Evolutionary conservation across 1,284 basidiomycete genomes (phyloP), one percentile per base, ranked within the genome.

Genomic region (Ceratobasidium sp.): DNA sequence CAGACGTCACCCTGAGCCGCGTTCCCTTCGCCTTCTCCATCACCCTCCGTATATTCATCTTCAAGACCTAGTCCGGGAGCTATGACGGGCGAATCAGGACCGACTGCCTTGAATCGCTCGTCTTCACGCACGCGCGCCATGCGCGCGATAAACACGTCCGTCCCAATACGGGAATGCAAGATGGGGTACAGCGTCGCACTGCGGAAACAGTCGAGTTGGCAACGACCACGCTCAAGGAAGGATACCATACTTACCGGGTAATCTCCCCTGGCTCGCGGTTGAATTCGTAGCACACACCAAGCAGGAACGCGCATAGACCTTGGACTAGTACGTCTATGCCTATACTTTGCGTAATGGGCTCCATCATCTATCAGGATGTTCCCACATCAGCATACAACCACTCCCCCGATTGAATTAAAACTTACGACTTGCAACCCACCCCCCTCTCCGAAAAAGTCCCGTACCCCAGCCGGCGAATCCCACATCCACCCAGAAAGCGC

Each of bases 251-350:
- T 45, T 74, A 92, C 92, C 95, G 87, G 11, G 94, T 95, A 73
- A 98, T 94, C 79, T 96, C 94, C 29, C 95, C 95, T 0, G 95
- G 94, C 79, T 97, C 94, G 54, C 93, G 90, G 81, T 98, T 95
- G 85, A 93, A 98, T 83, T 98, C 96, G 82, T 99, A 99, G 82
- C 95, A 95, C 47, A 95, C 87, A 22, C 97, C 97, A 6, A 99
- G 89, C 4, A 99, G 85, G 86, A 98, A 97, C 0, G 95, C 92
- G 73, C 95, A 96, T 5, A 99, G 86, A 0, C 95, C 96, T 75
- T 97, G 96, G 2, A 99, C 90, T 27, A 98, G 85, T 2, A 91
- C 89, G 80, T 99, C 97, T 3, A 90, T 87, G 60, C 97, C 96
- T 4, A 91, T 90, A 0, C 91, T 90, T 83, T 97, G 96, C 67